These are phyloP conservation scores for Linum lewisii DNA, from an alignment of 345 rosid species.

Conservation along the genomic window DNA sequence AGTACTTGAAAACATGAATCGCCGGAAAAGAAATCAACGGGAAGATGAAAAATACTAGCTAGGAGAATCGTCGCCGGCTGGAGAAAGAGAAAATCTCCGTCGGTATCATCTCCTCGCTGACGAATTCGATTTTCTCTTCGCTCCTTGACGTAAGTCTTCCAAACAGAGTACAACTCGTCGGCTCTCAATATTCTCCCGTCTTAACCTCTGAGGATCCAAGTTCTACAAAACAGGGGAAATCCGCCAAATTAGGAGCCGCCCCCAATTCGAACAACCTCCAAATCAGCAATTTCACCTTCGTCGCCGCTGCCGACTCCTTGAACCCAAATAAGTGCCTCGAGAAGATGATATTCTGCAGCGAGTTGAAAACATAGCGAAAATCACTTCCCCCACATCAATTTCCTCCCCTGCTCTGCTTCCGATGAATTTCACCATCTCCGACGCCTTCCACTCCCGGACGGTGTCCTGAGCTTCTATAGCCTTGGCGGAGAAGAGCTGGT, in stretches of 20 bases:
- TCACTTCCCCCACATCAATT: not conserved
- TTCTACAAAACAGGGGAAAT: not conserved
- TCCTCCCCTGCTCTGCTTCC: not conserved
- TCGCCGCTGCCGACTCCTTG: not conserved
- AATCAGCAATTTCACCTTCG: not conserved
- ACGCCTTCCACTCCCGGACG: not conserved
- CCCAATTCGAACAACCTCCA: not conserved
- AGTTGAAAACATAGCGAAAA: not conserved
- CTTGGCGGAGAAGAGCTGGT: not conserved
- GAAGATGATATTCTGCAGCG: not conserved
- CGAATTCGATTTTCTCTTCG: not conserved
- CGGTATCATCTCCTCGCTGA: not conserved
- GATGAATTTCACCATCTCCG: slow-evolving; percentile 2
- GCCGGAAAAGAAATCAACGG: too few species aligned
- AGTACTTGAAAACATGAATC: too few species aligned
- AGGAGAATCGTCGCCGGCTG: too few species aligned
- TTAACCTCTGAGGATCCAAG: not conserved
- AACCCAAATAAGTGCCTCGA: not conserved
- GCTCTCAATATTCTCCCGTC: too few species aligned
- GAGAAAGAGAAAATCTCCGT: slow-evolving; percentile 9
- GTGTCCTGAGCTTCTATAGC: slow-evolving; percentile 1
- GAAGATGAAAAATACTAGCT: too few species aligned
- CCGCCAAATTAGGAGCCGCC: not conserved
- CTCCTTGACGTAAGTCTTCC: not conserved
- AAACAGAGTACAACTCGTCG: not conserved